A percentile compares a stretch with the other conserved stretches of the same genome.
phyloP scores from a whole-genome alignment of 306 rosid species.

The Dalbergia oliveri region DNA sequence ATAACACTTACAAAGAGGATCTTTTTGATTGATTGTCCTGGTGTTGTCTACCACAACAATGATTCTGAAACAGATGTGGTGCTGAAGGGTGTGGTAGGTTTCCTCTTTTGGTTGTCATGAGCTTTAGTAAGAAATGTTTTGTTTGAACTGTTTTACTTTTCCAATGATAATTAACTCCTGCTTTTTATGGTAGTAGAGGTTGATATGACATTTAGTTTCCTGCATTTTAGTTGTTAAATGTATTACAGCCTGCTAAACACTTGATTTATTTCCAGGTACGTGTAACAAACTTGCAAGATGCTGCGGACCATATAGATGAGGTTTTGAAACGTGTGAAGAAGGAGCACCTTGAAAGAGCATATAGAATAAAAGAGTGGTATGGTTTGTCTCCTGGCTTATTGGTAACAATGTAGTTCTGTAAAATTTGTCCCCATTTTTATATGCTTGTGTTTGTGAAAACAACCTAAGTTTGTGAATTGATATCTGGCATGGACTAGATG shows the following conservation, averaged over 20 bases:
- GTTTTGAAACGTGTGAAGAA: slow-evolving; percentile 94
- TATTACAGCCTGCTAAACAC: slow-evolving; percentile 11
- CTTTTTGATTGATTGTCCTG: slow-evolving; percentile 94
- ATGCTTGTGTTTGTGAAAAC: slow-evolving; percentile 20
- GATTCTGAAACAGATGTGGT: slow-evolving; percentile 94
- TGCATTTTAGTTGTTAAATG: slow-evolving; percentile 11
- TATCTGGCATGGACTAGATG: slow-evolving; percentile 4
- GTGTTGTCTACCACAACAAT: slow-evolving; percentile 84
- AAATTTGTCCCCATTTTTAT: slow-evolving; percentile 9
- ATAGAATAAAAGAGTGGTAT: slow-evolving; percentile 82
- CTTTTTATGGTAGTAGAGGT: slow-evolving; percentile 5
- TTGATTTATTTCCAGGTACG: slow-evolving; percentile 70
- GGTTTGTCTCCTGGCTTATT: slow-evolving; percentile 36
- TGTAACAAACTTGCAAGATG: slow-evolving; percentile 93
- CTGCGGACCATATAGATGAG: slow-evolving; percentile 94
- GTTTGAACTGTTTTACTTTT: not conserved
- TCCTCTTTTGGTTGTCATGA: slow-evolving; percentile 12
- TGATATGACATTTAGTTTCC: slow-evolving; percentile 13
- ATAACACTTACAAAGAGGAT: slow-evolving; percentile 96
- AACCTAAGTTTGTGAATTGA: not conserved
- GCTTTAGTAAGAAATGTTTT: slow-evolving; percentile 3
- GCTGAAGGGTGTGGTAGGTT: slow-evolving; percentile 92
- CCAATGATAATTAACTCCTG: slow-evolving; percentile 12
- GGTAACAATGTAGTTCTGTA: slow-evolving; percentile 5
- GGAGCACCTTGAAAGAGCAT: slow-evolving; percentile 87